Evolutionary conservation across 1,284 basidiomycete species (phyloP), one percentile per base, ranked within the genome.

Genomic region (Ceratorhiza oryzae-sativae): DNA sequence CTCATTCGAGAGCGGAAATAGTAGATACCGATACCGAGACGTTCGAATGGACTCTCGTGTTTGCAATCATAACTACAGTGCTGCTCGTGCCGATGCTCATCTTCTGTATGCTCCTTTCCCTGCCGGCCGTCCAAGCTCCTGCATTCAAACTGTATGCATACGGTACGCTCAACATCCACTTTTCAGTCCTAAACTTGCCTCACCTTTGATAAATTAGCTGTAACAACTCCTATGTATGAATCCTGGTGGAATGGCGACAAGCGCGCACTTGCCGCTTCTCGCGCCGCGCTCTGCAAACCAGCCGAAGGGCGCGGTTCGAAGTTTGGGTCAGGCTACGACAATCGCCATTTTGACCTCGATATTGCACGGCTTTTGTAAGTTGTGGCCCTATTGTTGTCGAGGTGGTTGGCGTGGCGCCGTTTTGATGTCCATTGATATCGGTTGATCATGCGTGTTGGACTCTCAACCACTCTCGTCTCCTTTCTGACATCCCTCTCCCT

Each of bases 161-260:
- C 30, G 63, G 63, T 68, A 68, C 34, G 63, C 36, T 18, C 20
- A 36, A 25, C 51, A 6, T 41, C 49, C 25, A n/a, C 23, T 30
- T 23, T 46, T 30, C 13, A n/a, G 32, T 20, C 27, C 55, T 15
- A 30, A 30, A 9, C 30, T 34, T 32, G 13, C 36, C 36, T 39
- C 36, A n/a, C n/a, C n/a, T n/a, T n/a, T n/a, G n/a, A n/a, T n/a
- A n/a, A 39, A 39, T 39, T 13, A 68, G 63, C 63, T 20, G 63
- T 68, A 23, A 68, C 63, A 56, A 68, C 63, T n/a, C 63, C 63
- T 23, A 68, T 68, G 63, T 68, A 68, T 51, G 49, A 68, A 13
- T 30, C 63, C 10, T 68, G 63, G 63, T 68, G 63, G 63, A 68
- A 68, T 23, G 63, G 63, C 12, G 63, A 68, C 39, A 55, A 68